A percentile compares a stretch with the other conserved stretches of the same genome.
Evolutionary conservation across 176 grass and related monocot species (phyloP).

Genomic region (Aegilops sharonensis): DNA sequence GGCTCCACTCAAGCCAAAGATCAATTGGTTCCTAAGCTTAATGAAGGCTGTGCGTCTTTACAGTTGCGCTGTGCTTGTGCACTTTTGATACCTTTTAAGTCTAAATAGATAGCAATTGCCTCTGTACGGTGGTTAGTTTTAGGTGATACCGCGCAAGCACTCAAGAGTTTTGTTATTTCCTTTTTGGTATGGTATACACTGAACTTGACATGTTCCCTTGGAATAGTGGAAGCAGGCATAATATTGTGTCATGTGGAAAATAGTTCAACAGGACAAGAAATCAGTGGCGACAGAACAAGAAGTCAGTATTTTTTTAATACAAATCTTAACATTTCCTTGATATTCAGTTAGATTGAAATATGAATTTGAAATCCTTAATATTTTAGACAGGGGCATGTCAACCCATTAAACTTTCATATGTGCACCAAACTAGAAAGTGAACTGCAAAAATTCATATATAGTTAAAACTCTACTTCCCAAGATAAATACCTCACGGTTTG

Average conservation of each 20-base stretch:
- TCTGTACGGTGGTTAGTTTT: background rate
- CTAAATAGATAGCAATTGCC: background rate
- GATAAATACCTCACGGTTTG: slow-evolving; percentile 57
- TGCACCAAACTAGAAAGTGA: background rate
- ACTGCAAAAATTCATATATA: background rate
- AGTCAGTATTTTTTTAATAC: background rate
- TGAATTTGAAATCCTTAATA: background rate
- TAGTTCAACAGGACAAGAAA: background rate
- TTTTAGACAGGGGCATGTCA: background rate
- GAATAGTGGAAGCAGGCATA: background rate
- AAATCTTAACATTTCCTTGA: background rate
- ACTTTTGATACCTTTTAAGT: slow-evolving; percentile 5
- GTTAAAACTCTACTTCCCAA: slow-evolving; percentile 19
- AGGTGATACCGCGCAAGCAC: background rate
- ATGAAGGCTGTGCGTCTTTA: background rate
- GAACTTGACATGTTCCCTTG: background rate
- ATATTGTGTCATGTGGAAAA: background rate
- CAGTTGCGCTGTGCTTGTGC: background rate
- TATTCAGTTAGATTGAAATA: slow-evolving; percentile 7
- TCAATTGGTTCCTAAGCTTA: background rate
- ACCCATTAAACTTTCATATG: background rate
- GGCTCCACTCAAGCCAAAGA: background rate
- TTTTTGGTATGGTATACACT: background rate
- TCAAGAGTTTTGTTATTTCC: background rate
- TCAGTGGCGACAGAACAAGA: background rate